Conservation (phyloP, 2,329 filamentous ascomycete genomes). For the Beauveria rudraprayagi region DNA sequence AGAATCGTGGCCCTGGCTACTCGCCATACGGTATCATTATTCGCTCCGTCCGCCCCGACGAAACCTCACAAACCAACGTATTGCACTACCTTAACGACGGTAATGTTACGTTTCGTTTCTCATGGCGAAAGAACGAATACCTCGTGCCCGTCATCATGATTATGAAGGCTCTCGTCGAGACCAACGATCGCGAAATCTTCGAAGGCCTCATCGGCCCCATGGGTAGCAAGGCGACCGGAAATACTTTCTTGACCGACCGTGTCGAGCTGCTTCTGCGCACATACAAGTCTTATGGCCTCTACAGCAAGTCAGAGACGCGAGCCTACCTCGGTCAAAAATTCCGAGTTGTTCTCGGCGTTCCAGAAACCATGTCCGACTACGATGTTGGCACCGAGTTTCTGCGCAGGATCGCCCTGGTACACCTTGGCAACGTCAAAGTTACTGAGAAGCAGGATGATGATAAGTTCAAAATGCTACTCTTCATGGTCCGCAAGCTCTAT, state of each 20-base stretch:
- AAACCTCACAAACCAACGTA: slow-evolving; percentile 95
- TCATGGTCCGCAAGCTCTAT: slow-evolving; percentile 96
- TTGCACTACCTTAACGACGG: slow-evolving; percentile 93
- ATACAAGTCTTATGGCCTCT: slow-evolving; percentile 83
- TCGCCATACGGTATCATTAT: slow-evolving; percentile 86
- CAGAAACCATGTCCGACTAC: slow-evolving; percentile 76
- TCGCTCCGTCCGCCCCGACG: slow-evolving; percentile 88
- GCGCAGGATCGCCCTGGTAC: slow-evolving; percentile 80
- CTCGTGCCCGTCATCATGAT: slow-evolving; percentile 97
- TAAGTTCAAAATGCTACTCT: slow-evolving; percentile 88
- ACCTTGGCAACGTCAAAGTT: slow-evolving; percentile 79
- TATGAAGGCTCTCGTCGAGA: slow-evolving; percentile 87
- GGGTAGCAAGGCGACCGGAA: slow-evolving; percentile 68
- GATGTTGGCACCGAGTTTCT: slow-evolving; percentile 89
- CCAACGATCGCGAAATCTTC: slow-evolving; percentile 93
- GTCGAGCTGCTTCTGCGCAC: slow-evolving; percentile 86
- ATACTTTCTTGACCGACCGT: slow-evolving; percentile 91
- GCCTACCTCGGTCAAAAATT: slow-evolving; percentile 89
- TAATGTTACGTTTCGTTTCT: slow-evolving; percentile 94
- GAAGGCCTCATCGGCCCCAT: slow-evolving; percentile 79
- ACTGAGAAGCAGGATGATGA: slow-evolving; percentile 77
- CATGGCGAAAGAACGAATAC: slow-evolving; percentile 95
- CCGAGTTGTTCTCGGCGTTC: slow-evolving; percentile 74
- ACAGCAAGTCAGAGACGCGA: slow-evolving; percentile 73
- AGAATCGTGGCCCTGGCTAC: slow-evolving; percentile 77